phyloP scores from a whole-genome alignment of 495 filamentous ascomycete genomes.

The Tuber indicum region DNA sequence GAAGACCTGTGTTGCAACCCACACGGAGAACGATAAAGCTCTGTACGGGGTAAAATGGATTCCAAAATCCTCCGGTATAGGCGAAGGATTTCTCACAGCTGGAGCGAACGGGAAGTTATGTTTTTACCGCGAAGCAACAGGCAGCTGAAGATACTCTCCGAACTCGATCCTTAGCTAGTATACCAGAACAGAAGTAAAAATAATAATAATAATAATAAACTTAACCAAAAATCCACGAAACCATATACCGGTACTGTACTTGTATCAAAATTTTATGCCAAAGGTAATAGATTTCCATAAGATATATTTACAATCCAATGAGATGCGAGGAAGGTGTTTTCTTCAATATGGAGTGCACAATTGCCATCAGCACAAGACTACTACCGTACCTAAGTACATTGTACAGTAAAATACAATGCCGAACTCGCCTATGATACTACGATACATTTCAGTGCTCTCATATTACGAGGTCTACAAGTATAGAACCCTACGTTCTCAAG shows the following conservation, averaged over 20 bases:
- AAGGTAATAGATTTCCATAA: not conserved
- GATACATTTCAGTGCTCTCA: not conserved
- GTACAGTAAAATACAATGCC: not conserved
- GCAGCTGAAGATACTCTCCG: constrained; percentile 47
- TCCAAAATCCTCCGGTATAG: constrained; percentile 61
- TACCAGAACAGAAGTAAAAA: not conserved
- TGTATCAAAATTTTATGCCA: not conserved
- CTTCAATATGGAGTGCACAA: not conserved
- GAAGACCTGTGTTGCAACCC: constrained; percentile 80
- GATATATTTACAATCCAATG: not conserved
- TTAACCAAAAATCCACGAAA: not conserved
- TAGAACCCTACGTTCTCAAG: not conserved
- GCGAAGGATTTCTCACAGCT: constrained; percentile 79
- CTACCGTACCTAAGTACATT: no score
- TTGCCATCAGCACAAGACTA: not conserved
- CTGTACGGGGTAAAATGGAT: constrained; percentile 87
- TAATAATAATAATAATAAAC: not conserved
- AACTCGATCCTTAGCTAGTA: not conserved
- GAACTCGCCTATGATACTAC: not conserved
- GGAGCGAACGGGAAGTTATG: constrained; percentile 72
- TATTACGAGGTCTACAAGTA: not conserved
- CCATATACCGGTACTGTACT: not conserved
- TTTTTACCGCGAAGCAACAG: constrained; percentile 89
- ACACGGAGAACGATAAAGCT: constrained; percentile 78
- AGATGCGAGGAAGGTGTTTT: not conserved